These are phyloP conservation scores for Fusarium praegraminearum DNA, from an alignment of 2,329 filamentous ascomycete genomes.

Conservation along the genomic window DNA sequence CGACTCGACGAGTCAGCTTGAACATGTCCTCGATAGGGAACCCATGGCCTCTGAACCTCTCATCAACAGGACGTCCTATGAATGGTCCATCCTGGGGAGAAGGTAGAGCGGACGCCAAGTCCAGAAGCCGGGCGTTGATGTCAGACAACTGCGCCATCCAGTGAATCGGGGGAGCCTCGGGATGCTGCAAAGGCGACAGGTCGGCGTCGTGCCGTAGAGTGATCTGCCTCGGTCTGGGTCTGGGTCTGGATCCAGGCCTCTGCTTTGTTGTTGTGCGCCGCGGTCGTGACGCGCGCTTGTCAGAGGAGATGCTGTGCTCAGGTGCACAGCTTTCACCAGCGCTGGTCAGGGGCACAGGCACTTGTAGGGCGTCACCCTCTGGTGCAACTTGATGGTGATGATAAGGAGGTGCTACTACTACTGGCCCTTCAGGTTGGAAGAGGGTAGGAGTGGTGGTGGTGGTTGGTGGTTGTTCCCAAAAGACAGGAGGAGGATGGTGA, in stretches of 20 bases:
- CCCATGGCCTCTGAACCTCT: conserved; percentile 42
- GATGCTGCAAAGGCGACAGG: conserved; percentile 34
- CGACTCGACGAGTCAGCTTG: conserved; percentile 54
- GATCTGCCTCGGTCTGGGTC: conserved; percentile 51
- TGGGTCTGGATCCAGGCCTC: conserved; percentile 7
- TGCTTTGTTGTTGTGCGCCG: conserved; percentile 34
- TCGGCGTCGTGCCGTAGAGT: conserved; percentile 45
- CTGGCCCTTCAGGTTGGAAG: conserved; percentile 12
- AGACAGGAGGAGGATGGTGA: conserved; percentile 25
- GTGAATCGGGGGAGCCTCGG: conserved; percentile 46
- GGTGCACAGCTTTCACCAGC: conserved; percentile 36
- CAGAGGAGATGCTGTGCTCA: conserved; percentile 43
- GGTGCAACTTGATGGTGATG: conserved; percentile 34
- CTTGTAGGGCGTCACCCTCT: conserved; percentile 25
- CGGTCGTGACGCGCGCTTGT: conserved; percentile 43
- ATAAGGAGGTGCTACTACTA: conserved; percentile 18
- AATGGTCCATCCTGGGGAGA: conserved; percentile 41
- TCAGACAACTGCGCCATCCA: conserved; percentile 57
- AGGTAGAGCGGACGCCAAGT: conserved; percentile 53
- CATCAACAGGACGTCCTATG: conserved; percentile 37
- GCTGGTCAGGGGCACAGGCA: conserved; percentile 33
- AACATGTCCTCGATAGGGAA: conserved; percentile 59
- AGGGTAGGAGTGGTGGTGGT: conserved; percentile 22
- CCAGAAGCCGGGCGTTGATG: conserved; percentile 55
- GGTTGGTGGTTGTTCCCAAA: conserved; percentile 31